These are phyloP conservation scores for Colletotrichum cordylinicola DNA, from an alignment of 2,329 filamentous ascomycete genomes.

Conservation along the genomic window DNA sequence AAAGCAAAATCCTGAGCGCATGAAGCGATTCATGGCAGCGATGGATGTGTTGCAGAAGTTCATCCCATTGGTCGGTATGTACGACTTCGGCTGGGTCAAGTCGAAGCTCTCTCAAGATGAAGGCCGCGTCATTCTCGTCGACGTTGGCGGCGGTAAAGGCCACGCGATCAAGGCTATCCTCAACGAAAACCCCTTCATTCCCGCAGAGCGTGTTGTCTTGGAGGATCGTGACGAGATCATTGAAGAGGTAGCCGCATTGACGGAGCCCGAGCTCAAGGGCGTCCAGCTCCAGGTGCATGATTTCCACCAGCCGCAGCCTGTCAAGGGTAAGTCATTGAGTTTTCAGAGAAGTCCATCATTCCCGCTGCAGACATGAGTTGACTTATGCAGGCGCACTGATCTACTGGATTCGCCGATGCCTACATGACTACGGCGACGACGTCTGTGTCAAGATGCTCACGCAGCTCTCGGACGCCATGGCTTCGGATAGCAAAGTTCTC, in stretches of 20 bases:
- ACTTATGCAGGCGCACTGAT: conserved; percentile 34
- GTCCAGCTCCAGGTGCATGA: conserved; percentile 10
- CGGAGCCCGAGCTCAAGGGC: neutral
- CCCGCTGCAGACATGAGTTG: neutral
- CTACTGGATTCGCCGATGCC: conserved; percentile 40
- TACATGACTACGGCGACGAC: conserved; percentile 43
- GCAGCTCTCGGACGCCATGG: conserved; percentile 33
- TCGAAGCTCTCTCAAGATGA: neutral
- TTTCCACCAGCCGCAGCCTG: conserved; percentile 26
- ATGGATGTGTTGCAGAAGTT: conserved; percentile 30
- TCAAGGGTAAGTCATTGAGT: conserved; percentile 10
- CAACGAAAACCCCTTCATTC: conserved; percentile 9
- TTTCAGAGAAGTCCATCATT: neutral
- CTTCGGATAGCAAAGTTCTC: conserved; percentile 35
- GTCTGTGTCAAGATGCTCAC: conserved; percentile 35
- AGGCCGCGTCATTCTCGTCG: conserved; percentile 31
- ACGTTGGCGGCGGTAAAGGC: conserved; percentile 39
- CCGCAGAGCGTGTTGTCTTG: conserved; percentile 7
- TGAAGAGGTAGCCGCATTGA: neutral
- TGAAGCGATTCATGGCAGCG: conserved; percentile 30
- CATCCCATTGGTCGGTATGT: conserved; percentile 30
- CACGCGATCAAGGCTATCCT: conserved; percentile 26
- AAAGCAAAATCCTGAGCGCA: conserved; percentile 26
- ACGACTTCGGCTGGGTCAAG: conserved; percentile 36
- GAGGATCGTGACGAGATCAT: conserved; percentile 27